These are phyloP conservation scores for Cutaneotrichosporon sp. DNA, from an alignment of 1,284 basidiomycete species.

Conservation along the genomic window DNA sequence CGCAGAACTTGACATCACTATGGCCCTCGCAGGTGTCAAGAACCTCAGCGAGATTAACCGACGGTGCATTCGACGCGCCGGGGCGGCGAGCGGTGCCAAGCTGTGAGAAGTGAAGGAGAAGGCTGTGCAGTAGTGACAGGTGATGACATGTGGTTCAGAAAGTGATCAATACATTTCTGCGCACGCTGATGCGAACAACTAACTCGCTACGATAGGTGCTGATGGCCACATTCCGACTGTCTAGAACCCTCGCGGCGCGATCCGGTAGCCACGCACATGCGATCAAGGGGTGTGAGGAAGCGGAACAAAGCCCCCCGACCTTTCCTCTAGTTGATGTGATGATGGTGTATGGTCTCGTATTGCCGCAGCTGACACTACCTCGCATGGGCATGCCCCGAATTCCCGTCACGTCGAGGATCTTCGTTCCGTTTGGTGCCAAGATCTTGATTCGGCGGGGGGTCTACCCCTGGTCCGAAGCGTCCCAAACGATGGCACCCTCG, in stretches of 20 bases:
- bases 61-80: conserved; percentile 1
- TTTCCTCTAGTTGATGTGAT: background rate
- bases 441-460: background rate
- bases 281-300: background rate
- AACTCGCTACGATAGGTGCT: no score
- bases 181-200: background rate
- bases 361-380: no score
- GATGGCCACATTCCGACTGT: background rate
- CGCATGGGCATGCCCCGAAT: background rate
- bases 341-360: background rate
- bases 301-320: background rate
- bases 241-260: no score
- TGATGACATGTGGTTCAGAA: background rate
- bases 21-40: conserved; percentile 30
- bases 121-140: background rate
- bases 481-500: background rate
- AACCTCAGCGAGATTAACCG: conserved; percentile 24
- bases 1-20: conserved; percentile 62
- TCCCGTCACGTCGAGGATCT: background rate
- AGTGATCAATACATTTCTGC: background rate
- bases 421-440: background rate
- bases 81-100: background rate
- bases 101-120: background rate
- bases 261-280: no score
- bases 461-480: background rate